phyloP scores from a whole-genome alignment of 1,139 yeast genomes.

The Magnusiomyces magnusii region DNA sequence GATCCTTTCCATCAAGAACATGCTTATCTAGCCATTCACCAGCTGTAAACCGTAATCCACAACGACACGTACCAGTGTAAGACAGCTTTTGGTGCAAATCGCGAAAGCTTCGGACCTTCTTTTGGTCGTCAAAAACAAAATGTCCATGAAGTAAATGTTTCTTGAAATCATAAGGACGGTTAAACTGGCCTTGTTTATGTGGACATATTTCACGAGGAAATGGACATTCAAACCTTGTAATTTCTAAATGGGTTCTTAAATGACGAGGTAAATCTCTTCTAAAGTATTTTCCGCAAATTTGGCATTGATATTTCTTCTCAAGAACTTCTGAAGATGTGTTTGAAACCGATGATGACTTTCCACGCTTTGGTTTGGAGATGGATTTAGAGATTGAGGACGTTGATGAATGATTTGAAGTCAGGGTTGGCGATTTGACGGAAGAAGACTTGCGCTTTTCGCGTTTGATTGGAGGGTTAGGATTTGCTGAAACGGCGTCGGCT shows the following conservation, averaged over 20 bases:
- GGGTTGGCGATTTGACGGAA: neutral
- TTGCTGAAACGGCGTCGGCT: neutral
- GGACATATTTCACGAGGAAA: slow-evolving; percentile 50
- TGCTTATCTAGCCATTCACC: slow-evolving; percentile 53
- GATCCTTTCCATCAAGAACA: slow-evolving; percentile 34
- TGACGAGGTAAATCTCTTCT: slow-evolving; percentile 60
- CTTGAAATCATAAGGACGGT: slow-evolving; percentile 62
- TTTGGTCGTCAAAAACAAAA: slow-evolving; percentile 44
- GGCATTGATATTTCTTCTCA: slow-evolving; percentile 37
- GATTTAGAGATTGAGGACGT: neutral
- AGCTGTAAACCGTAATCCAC: slow-evolving; percentile 47
- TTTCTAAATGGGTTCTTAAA: slow-evolving; percentile 53
- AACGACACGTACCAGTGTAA: slow-evolving; percentile 49
- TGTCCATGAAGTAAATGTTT: slow-evolving; percentile 60
- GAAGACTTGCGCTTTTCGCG: neutral
- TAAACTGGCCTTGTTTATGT: slow-evolving; percentile 57
- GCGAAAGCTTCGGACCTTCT: slow-evolving; percentile 40
- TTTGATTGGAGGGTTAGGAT: neutral
- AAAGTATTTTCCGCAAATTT: slow-evolving; percentile 50
- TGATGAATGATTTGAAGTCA: neutral
- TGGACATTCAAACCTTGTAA: slow-evolving; percentile 51
- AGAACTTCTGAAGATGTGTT: neutral
- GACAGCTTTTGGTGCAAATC: slow-evolving; percentile 49
- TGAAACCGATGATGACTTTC: neutral
- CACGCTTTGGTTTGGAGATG: neutral